These are phyloP conservation scores for Pseudocercospora crystallina DNA, from an alignment of 2,329 filamentous ascomycete genomes.

Conservation along the genomic window DNA sequence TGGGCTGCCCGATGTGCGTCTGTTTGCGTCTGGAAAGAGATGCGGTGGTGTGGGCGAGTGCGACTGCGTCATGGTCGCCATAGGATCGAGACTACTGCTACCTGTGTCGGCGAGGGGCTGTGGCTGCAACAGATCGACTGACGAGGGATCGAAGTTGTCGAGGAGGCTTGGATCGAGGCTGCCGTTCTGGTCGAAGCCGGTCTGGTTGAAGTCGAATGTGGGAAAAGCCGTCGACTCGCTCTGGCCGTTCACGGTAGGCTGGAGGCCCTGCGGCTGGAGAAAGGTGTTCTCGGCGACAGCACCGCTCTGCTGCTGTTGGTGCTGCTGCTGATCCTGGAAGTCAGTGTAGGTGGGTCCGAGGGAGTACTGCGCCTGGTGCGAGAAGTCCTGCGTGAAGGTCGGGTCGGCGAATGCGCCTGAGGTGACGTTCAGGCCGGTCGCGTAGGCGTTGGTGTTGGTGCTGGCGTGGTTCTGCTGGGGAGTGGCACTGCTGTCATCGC, in stretches of 20 bases:
- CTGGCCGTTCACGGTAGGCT: conserved; percentile 38
- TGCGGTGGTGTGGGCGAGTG: conserved; percentile 57
- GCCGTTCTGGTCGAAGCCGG: conserved; percentile 58
- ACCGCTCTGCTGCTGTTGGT: conserved; percentile 21
- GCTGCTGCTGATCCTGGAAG: conserved; percentile 34
- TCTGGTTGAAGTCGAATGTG: conserved; percentile 51
- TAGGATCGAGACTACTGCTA: conserved; percentile 46
- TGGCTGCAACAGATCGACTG: conserved; percentile 42
- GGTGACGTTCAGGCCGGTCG: conserved; percentile 26
- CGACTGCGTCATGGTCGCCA: conserved; percentile 51
- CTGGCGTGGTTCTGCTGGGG: conserved; percentile 25
- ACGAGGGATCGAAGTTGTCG: conserved; percentile 43
- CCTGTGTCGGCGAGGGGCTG: conserved; percentile 46
- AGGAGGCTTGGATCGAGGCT: conserved; percentile 62
- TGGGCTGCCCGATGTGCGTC: conserved; percentile 53
- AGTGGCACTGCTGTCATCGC: conserved; percentile 14
- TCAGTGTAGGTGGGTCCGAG: conserved; percentile 39
- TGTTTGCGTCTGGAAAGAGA: conserved; percentile 54
- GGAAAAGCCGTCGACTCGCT: conserved; percentile 54
- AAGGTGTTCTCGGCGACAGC: conserved; percentile 39
- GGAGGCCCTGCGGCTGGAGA: conserved; percentile 41
- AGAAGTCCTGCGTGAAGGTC: conserved; percentile 47
- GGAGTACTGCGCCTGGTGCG: conserved; percentile 43
- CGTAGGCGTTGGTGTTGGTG: conserved; percentile 13
- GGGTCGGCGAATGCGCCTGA: conserved; percentile 29